Base-by-base conservation (phyloP, 106 monocot species). In the Dendrobium catenatum region DNA sequence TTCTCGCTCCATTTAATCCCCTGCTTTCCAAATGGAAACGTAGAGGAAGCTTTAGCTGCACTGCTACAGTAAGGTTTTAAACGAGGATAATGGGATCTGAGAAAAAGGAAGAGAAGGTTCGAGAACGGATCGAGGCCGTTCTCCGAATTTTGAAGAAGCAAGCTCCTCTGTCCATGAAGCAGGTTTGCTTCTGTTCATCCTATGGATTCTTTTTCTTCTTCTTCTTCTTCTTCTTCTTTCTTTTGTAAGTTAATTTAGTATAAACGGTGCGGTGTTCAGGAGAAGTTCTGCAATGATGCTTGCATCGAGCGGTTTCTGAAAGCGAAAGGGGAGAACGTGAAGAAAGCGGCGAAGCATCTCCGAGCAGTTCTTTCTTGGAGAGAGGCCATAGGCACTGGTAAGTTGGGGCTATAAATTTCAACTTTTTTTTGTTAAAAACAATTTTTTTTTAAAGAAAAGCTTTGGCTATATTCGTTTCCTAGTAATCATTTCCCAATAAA, bases 301-400 rank as follows among this genome's bases (percentile, higher is more conserved):
- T 99, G 98, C 77, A 86, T 99, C 9, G 93, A 89, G 79, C 81
- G 95, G 77, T 91, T 99, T 76, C 83, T 99, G 29, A 89, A 77
- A 73, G 84, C 83, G 56, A 91, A 83, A 79, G 94, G 91, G 0
- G 93, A 90, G 24, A 91, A 70, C 78, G 98, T 91, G 79, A 99
- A 93, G 89, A 99, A 93, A 86, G 98, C 90, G 16, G 92, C 95
- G 16, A 99, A 93, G 85, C 91, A 91, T 78, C 83, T 99, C 59
- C 89, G 88, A 55, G 56, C 90, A 26, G 93, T 95, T 19, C 89
- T 99, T 82, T 84, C 88, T 22, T 99, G 98, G 98, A 86, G 98
- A 79, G 98, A 99, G 4, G 88, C 59, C 86, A 80, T 95, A 10
- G 97, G 95, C 51, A 85, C 75, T 24, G 98, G 98, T 99, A 82